A percentile compares a stretch with the other conserved stretches of the same genome.
These are phyloP conservation scores for Lentinula sp. DNA, from an alignment of 768 basidiomycete genomes.

Conservation along the genomic window DNA sequence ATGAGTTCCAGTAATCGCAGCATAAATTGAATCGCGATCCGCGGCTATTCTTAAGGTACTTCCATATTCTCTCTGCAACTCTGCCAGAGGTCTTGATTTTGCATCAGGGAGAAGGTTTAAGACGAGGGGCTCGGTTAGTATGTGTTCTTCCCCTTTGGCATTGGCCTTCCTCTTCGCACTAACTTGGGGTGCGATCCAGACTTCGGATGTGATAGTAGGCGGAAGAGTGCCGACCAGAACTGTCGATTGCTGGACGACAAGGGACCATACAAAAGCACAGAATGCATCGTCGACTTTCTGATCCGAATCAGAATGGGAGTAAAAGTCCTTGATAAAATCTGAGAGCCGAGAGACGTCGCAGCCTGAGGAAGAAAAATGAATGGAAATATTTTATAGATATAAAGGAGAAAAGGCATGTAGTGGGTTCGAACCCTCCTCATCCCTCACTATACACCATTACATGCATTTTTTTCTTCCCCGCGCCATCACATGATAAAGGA, in stretches of 20 bases:
- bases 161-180: conserved; percentile 63
- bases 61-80: conserved; percentile 53
- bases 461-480: neutral
- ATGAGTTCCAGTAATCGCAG: conserved; percentile 81
- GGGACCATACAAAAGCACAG: conserved; percentile 76
- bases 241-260: conserved; percentile 69
- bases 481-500: conserved; percentile 24
- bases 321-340: conserved; percentile 67
- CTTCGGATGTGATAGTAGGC: conserved; percentile 51
- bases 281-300: conserved; percentile 74
- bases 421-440: conserved; percentile 40
- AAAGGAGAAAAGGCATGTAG: conserved; percentile 9
- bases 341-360: conserved; percentile 67
- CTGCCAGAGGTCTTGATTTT: conserved; percentile 45
- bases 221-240: conserved; percentile 73
- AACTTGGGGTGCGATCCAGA: conserved; percentile 73
- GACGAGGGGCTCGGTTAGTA: conserved; percentile 35
- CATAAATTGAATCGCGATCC: conserved; percentile 67
- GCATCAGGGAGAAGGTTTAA: conserved; percentile 54
- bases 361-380: conserved; percentile 35
- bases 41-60: conserved; percentile 67
- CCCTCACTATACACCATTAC: neutral
- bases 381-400: conserved; percentile 9
- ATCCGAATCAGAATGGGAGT: conserved; percentile 32
- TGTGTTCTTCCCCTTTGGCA: conserved; percentile 43